Evolutionary conservation across 2,329 filamentous ascomycete genomes (phyloP).

Genomic region (Graphiopsis chlorocephala): DNA sequence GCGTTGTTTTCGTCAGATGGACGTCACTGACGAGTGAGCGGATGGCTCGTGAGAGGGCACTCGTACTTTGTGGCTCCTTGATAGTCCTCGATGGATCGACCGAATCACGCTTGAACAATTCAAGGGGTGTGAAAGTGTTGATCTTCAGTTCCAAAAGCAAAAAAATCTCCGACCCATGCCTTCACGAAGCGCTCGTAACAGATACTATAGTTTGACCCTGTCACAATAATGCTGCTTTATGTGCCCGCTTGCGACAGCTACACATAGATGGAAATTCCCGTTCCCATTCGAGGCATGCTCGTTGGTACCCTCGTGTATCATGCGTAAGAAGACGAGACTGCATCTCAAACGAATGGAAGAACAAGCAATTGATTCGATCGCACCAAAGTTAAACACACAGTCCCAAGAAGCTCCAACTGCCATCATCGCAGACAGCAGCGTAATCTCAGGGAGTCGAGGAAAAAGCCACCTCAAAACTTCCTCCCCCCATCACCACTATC

Average conservation of each 20-base stretch:
- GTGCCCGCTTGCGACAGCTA: not conserved
- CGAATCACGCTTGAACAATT: not conserved
- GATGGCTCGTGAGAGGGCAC: not conserved
- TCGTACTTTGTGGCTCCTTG: not conserved
- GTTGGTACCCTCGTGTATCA: not conserved
- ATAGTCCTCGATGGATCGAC: not conserved
- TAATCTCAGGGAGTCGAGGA: not conserved
- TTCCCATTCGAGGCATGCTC: not conserved
- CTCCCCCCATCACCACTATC: slow-evolving; percentile 15
- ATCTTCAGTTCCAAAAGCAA: not conserved
- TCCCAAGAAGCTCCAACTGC: not conserved
- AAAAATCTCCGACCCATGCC: not conserved
- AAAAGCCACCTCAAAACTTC: not conserved
- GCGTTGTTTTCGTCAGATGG: not conserved
- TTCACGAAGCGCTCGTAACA: not conserved
- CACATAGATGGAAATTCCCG: not conserved
- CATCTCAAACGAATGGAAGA: not conserved
- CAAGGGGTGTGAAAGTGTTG: not conserved
- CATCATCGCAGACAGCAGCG: not conserved
- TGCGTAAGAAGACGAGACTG: not conserved
- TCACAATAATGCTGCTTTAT: not conserved
- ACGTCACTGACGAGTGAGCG: not conserved
- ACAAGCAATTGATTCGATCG: not conserved
- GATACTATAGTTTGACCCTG: not conserved
- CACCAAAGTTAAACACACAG: not conserved